Base-by-base conservation (phyloP, 345 rosid genomes). In the Lumnitzera racemosa region DNA sequence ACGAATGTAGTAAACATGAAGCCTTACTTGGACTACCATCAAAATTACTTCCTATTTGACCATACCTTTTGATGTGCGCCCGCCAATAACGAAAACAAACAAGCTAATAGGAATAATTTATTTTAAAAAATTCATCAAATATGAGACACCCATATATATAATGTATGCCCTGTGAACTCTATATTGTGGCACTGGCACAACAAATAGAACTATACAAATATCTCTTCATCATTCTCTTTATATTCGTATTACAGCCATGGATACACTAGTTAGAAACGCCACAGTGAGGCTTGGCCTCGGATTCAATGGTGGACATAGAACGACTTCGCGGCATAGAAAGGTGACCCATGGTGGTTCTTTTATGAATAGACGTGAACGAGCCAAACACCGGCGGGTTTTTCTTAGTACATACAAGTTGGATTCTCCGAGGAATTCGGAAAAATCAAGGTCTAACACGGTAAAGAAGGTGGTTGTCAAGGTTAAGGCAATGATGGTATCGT, bases 341-440 rank as follows among this genome's bases (percentile, higher is more conserved):
- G 27, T 55, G 14, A 27, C 50, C 2, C 55, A 20, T 8, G 36
- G 16, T 24, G 41, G 61, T 16, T 59, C 59, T 23, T 53, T 25
- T 50, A 60, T 15, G 25, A 29, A 67, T 25, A 15, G 66, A 31
- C 56, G 65, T 1, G 56, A 61, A 9, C 23, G 71, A 51, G 65
- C 71, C 61, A 67, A 24, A 53, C 59, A 56, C 36, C 48, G 71
- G 52, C 71, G 46, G 55, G 59, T 49, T 24, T 67, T 67, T 29
- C 71, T 67, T 50, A 67, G 46, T 36, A 67, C 61, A 12, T 67
- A 67, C 57, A 61, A 16, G 51, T 46, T 67, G 59, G 57, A 16
- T 7, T 50, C 16, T 24, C 11, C 50, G 16, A 54, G 24, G 10
- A 11, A n/a, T 15, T 24, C 23, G 60, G 29, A 2, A 27, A 24